A percentile compares a stretch with the other conserved stretches of the same genome.
Evolutionary conservation across 805 yeast species (phyloP).

Genomic region (Schizosaccharomyces lindneri): DNA sequence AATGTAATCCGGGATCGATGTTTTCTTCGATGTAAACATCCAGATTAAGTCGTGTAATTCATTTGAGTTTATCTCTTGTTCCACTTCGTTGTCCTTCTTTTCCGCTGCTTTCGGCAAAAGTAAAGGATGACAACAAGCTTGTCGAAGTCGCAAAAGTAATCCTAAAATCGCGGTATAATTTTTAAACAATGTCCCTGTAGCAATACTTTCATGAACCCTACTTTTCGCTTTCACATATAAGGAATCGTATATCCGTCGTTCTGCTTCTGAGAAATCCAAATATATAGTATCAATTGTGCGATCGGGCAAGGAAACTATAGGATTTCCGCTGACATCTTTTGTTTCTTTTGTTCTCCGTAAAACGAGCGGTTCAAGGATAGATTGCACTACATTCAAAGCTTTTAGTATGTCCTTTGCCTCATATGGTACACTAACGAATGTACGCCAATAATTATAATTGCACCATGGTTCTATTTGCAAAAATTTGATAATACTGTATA

Average conservation of each 20-base stretch:
- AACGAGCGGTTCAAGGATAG: slow-evolving; percentile 60
- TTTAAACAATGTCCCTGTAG: slow-evolving; percentile 36
- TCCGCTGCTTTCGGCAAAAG: slow-evolving; percentile 12
- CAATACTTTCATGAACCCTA: slow-evolving; percentile 11
- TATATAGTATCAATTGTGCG: slow-evolving; percentile 49
- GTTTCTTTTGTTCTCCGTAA: slow-evolving; percentile 68
- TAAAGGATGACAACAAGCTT: slow-evolving; percentile 64
- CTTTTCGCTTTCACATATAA: slow-evolving; percentile 40
- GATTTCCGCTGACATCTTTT: slow-evolving; percentile 47
- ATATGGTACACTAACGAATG: slow-evolving; percentile 62
- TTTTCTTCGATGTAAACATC: not conserved
- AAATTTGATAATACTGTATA: slow-evolving; percentile 52
- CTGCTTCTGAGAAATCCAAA: slow-evolving; percentile 40
- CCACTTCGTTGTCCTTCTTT: not conserved
- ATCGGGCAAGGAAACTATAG: slow-evolving; percentile 50
- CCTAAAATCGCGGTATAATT: slow-evolving; percentile 59
- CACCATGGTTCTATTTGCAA: slow-evolving; percentile 75
- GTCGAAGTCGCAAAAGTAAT: slow-evolving; percentile 62
- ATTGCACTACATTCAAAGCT: slow-evolving; percentile 64
- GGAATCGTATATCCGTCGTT: slow-evolving; percentile 39
- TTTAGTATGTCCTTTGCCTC: slow-evolving; percentile 43
- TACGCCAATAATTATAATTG: slow-evolving; percentile 63
- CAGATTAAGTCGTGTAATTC: not conserved
- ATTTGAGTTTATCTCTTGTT: not conserved
- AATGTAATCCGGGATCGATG: not conserved